Evolutionary conservation across 2,329 filamentous ascomycete species (phyloP).

Genomic region (Cadophora luteo-olivacea): DNA sequence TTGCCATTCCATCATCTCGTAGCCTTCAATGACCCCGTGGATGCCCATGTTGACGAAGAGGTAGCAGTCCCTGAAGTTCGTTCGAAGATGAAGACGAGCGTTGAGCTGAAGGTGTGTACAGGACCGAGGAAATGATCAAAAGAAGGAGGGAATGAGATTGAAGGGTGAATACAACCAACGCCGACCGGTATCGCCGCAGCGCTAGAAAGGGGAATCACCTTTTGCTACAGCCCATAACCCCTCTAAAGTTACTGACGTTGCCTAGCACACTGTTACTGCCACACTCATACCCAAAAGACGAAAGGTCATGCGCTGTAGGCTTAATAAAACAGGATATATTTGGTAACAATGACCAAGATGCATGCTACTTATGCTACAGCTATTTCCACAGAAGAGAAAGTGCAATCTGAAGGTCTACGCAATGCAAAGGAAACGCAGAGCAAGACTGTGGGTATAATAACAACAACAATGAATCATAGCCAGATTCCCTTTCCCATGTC

Average conservation of each 20-base stretch:
- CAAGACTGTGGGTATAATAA: constrained; percentile 22
- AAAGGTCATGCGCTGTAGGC: no score
- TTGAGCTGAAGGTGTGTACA: no score
- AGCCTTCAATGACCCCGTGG: not conserved
- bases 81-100: not conserved
- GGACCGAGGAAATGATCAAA: not conserved
- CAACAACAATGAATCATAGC: constrained; percentile 11
- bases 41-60: not conserved
- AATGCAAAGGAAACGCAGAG: constrained; percentile 9
- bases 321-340: constrained; percentile 2
- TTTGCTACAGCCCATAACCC: not conserved
- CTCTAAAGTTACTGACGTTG: no score
- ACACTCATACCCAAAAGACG: not conserved
- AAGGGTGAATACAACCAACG: no score
- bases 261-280: not conserved
- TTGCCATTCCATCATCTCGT: not conserved
- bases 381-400: constrained; percentile 6
- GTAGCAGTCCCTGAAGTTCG: not conserved
- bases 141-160: not conserved
- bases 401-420: constrained; percentile 17
- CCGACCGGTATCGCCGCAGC: no score
- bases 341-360: not conserved
- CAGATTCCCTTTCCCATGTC: not conserved
- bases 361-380: constrained; percentile 7
- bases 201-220: no score